These are phyloP conservation scores for Colletotrichum sojae DNA, from an alignment of 2,329 filamentous ascomycete genomes.

Conservation along the genomic window DNA sequence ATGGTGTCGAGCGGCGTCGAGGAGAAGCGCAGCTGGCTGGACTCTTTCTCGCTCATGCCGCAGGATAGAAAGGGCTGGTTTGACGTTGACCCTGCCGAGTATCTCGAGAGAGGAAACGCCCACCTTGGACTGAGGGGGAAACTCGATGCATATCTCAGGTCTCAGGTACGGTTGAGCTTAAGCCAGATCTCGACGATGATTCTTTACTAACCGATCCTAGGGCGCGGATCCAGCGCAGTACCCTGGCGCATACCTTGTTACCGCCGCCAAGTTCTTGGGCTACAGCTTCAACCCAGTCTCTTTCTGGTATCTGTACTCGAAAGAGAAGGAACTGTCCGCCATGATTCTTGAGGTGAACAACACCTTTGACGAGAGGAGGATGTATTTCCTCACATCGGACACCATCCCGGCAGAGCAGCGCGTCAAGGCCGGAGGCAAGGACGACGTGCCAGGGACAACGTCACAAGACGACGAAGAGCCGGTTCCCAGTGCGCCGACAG, in stretches of 20 bases:
- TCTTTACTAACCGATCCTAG: slow-evolving; percentile 54
- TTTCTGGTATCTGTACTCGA: slow-evolving; percentile 83
- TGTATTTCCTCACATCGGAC: slow-evolving; percentile 71
- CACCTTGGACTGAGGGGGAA: slow-evolving; percentile 73
- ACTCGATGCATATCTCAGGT: slow-evolving; percentile 70
- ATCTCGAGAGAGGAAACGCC: slow-evolving; percentile 69
- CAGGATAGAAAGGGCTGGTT: slow-evolving; percentile 63
- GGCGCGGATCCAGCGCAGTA: slow-evolving; percentile 71
- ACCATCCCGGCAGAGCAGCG: slow-evolving; percentile 43
- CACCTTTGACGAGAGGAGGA: slow-evolving; percentile 79
- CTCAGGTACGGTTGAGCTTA: slow-evolving; percentile 60
- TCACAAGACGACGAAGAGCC: slow-evolving; percentile 36
- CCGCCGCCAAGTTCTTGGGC: slow-evolving; percentile 77
- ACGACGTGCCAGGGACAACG: slow-evolving; percentile 4
- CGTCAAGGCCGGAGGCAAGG: slow-evolving; percentile 16
- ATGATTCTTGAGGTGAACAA: slow-evolving; percentile 84
- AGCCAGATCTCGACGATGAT: background rate
- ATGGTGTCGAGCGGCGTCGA: slow-evolving; percentile 65
- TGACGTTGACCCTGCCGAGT: slow-evolving; percentile 71
- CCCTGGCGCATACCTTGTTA: slow-evolving; percentile 79
- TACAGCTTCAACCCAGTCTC: slow-evolving; percentile 84
- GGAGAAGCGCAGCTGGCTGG: slow-evolving; percentile 42
- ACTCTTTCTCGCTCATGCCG: slow-evolving; percentile 49
- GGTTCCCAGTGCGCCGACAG: slow-evolving; percentile 37
- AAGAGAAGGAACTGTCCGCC: slow-evolving; percentile 68